phyloP scores from a whole-genome alignment of 2,329 filamentous ascomycete species.

The Fusarium nanum region DNA sequence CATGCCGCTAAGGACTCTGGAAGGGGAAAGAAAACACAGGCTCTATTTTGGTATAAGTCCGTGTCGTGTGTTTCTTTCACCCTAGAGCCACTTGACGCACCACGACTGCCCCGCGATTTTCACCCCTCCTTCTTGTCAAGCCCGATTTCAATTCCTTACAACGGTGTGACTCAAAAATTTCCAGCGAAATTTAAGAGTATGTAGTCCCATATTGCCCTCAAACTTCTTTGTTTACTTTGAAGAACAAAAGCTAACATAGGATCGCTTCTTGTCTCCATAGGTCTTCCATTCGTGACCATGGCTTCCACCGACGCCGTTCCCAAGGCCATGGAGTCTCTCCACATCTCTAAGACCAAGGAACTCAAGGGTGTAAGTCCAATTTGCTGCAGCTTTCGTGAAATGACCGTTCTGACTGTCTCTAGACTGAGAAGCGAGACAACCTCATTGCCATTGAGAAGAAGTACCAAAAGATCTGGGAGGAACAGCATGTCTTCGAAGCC shows the following conservation, averaged over 20 bases:
- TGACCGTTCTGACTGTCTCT: constrained; percentile 35
- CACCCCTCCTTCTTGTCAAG: constrained; percentile 50
- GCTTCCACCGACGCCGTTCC: constrained; percentile 55
- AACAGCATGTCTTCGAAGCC: constrained; percentile 77
- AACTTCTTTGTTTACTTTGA: neutral
- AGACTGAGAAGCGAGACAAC: constrained; percentile 89
- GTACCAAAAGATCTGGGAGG: constrained; percentile 78
- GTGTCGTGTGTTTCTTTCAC: constrained; percentile 6
- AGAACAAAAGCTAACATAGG: constrained; percentile 13
- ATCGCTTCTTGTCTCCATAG: constrained; percentile 1
- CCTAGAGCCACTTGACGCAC: constrained; percentile 9
- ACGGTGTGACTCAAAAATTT: constrained; percentile 51
- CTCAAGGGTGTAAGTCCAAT: constrained; percentile 64
- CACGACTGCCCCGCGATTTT: constrained; percentile 52
- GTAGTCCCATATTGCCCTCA: constrained; percentile 8
- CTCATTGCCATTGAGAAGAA: constrained; percentile 88
- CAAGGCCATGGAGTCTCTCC: constrained; percentile 63
- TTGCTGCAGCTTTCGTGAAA: constrained; percentile 3
- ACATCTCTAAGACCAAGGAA: constrained; percentile 70
- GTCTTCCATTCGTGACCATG: constrained; percentile 55
- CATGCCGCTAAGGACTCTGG: neutral
- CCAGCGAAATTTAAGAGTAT: constrained; percentile 42
- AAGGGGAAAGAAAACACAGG: neutral
- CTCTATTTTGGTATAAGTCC: neutral
- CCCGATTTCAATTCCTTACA: constrained; percentile 35